Evolutionary conservation across 352 stramenopile species (phyloP).

Genomic region (Pythium brachiatum): DNA sequence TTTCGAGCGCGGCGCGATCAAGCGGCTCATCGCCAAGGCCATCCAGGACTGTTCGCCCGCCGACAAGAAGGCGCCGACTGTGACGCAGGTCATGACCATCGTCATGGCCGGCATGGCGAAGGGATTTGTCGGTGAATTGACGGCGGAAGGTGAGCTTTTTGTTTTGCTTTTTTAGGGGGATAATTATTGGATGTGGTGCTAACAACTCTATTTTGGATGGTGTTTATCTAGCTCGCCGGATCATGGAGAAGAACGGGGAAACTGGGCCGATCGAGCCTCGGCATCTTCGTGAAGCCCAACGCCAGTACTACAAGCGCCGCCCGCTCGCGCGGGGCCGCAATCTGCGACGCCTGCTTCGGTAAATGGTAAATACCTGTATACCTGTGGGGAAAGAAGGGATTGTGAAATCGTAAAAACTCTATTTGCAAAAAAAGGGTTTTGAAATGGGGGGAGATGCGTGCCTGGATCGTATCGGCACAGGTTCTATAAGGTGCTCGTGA

Average conservation of each 20-base stretch:
- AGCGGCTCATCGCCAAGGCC: constrained; percentile 76
- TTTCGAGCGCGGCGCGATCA: constrained; percentile 81
- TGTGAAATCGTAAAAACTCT: constrained; percentile 11
- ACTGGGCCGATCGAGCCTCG: constrained; percentile 70
- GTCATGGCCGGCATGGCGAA: constrained; percentile 89
- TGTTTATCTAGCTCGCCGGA: constrained; percentile 46
- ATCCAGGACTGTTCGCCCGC: constrained; percentile 60
- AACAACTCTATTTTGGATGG: not conserved
- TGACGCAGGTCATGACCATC: constrained; percentile 86
- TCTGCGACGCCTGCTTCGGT: constrained; percentile 55
- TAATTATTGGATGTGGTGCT: not conserved
- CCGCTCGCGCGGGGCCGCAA: constrained; percentile 60
- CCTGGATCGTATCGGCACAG: not conserved
- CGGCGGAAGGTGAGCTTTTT: constrained; percentile 53
- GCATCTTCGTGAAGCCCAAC: constrained; percentile 73
- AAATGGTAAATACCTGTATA: no score
- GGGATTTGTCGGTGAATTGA: constrained; percentile 78
- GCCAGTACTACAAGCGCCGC: constrained; percentile 82
- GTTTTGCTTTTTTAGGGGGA: not conserved
- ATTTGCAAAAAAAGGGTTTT: constrained; percentile 21
- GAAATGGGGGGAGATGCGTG: not conserved
- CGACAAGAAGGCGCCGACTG: constrained; percentile 52
- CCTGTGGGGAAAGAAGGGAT: constrained; percentile 2
- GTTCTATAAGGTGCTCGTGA: constrained; percentile 10
- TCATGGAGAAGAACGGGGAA: constrained; percentile 81